Evolutionary conservation across 768 basidiomycete species (phyloP).

Genomic region (Leccinum pellstonianum): DNA sequence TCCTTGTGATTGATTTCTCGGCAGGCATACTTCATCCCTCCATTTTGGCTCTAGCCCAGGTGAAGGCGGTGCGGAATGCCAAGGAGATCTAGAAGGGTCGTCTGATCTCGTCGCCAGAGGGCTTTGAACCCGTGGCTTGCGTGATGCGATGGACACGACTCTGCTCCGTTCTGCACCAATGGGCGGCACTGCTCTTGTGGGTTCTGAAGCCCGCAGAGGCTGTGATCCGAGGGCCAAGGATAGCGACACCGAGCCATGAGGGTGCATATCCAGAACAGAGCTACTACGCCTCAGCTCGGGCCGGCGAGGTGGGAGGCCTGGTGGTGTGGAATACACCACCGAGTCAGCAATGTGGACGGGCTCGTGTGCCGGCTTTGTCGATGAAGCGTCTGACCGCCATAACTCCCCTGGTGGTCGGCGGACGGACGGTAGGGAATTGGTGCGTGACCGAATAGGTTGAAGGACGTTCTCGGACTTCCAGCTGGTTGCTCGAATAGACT

Average conservation of each 20-base stretch:
- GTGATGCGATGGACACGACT: conserved; percentile 19
- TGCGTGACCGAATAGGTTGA: conserved; percentile 19
- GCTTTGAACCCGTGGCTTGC: conserved; percentile 8
- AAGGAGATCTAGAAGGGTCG: conserved; percentile 2
- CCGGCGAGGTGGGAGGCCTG: conserved; percentile 19
- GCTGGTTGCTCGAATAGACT: conserved; percentile 4
- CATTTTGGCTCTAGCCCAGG: conserved; percentile 6
- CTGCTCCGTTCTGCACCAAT: conserved; percentile 33
- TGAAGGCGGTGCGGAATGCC: conserved; percentile 13
- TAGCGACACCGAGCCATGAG: conserved; percentile 17
- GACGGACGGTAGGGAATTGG: conserved; percentile 12
- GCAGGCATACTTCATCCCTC: background rate
- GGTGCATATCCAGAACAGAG: conserved; percentile 6
- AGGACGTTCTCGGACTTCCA: conserved; percentile 23
- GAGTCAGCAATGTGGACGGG: background rate
- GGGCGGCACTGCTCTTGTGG: conserved; percentile 22
- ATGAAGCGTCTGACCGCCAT: conserved; percentile 21
- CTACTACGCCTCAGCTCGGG: conserved; percentile 9
- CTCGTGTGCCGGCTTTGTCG: conserved; percentile 1
- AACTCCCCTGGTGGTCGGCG: conserved; percentile 20
- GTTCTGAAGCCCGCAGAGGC: conserved; percentile 23
- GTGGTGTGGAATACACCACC: conserved; percentile 17
- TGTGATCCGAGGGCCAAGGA: conserved; percentile 29
- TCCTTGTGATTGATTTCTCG: background rate
- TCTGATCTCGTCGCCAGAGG: background rate